Conservation (phyloP, 1,284 basidiomycete species). For the Vanrija sp. region DNA sequence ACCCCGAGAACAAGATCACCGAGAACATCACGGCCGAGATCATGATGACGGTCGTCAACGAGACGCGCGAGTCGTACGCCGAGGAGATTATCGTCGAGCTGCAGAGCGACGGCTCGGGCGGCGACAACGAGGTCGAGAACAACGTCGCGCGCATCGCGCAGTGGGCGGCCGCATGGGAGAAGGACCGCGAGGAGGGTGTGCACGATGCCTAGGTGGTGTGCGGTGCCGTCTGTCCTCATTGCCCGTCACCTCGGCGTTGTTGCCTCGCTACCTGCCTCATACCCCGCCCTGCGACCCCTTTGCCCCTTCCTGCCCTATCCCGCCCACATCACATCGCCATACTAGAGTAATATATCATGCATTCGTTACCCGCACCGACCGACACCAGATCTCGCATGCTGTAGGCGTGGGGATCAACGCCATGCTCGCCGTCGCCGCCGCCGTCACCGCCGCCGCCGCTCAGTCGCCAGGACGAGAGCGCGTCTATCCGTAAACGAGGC, state of each 20-base stretch:
- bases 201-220: constrained; percentile 20
- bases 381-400: neutral
- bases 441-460: neutral
- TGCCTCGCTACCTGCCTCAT: too few relatives aligned
- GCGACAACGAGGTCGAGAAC: constrained; percentile 63
- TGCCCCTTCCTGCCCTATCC: too few relatives aligned
- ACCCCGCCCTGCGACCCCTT: too few relatives aligned
- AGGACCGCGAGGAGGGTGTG: constrained; percentile 50
- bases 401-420: neutral
- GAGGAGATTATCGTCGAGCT: constrained; percentile 83
- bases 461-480: neutral
- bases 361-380: constrained; percentile 2
- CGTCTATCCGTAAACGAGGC: constrained; percentile 27
- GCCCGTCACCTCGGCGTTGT: too few relatives aligned
- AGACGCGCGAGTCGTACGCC: constrained; percentile 81
- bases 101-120: constrained; percentile 68
- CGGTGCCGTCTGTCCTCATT: too few relatives aligned
- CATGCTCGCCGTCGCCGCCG: neutral
- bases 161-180: constrained; percentile 79
- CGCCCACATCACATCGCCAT: neutral
- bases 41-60: constrained; percentile 87
- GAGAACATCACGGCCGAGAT: constrained; percentile 99
- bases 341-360: constrained; percentile 12
- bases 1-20: constrained; percentile 87
- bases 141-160: constrained; percentile 78